Evolutionary conservation across 768 basidiomycete genomes (phyloP).

Genomic region (Trametes punicea): DNA sequence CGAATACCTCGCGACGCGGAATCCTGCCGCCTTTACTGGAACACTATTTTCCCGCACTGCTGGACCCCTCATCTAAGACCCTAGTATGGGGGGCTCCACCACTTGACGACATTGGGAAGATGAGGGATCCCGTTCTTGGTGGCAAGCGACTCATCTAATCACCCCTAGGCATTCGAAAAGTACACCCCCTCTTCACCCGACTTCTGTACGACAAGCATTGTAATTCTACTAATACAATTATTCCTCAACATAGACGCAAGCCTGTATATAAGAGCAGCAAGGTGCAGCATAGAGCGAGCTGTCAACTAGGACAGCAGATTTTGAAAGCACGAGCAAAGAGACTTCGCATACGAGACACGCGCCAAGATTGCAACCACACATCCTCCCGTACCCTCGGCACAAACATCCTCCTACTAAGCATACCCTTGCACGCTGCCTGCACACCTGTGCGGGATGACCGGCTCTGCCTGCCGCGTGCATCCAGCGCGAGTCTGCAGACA

Average conservation of each 20-base stretch:
- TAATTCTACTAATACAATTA: slow-evolving; percentile 18
- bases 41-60: slow-evolving; percentile 43
- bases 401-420: slow-evolving; percentile 7
- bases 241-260: slow-evolving; percentile 7
- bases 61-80: slow-evolving; percentile 62
- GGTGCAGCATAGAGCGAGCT: neutral
- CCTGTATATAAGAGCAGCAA: neutral
- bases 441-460: slow-evolving; percentile 59
- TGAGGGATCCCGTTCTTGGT: slow-evolving; percentile 29
- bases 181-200: neutral
- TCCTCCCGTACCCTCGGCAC: slow-evolving; percentile 3
- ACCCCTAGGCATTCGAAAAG: neutral
- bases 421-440: slow-evolving; percentile 52
- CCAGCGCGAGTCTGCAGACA: slow-evolving; percentile 33
- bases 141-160: neutral
- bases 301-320: neutral
- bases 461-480: slow-evolving; percentile 27
- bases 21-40: slow-evolving; percentile 44
- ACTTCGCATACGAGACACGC: neutral
- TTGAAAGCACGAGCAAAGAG: slow-evolving; percentile 3
- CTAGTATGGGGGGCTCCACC: slow-evolving; percentile 72
- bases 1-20: slow-evolving; percentile 32
- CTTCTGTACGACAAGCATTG: slow-evolving; percentile 7
- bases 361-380: neutral
- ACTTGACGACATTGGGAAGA: slow-evolving; percentile 56